These are phyloP conservation scores for Fusarium goolgardi DNA, from an alignment of 2,329 filamentous ascomycete genomes.

Conservation along the genomic window DNA sequence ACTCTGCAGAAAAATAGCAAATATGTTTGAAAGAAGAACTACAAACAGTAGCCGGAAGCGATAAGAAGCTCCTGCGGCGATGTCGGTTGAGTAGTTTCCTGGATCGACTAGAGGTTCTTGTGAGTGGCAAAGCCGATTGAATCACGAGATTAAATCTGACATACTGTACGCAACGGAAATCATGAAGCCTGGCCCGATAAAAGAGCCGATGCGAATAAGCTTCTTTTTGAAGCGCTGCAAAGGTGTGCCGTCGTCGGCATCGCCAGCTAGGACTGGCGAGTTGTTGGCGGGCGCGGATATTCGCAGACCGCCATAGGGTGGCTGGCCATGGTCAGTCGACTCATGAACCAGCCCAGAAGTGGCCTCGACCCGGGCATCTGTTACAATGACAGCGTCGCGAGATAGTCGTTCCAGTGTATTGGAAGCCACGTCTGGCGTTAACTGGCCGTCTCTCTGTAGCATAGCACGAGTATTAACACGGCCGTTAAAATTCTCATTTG, in stretches of 20 bases:
- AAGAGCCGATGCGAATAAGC: background rate
- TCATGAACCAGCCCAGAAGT: slow-evolving; percentile 16
- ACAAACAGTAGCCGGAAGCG: slow-evolving; percentile 15
- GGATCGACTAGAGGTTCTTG: background rate
- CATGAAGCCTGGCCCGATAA: slow-evolving; percentile 13
- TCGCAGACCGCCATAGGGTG: background rate
- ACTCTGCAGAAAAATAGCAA: slow-evolving; percentile 77
- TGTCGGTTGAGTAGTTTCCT: slow-evolving; percentile 17
- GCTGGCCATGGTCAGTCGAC: slow-evolving; percentile 59
- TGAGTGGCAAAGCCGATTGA: background rate
- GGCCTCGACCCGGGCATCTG: too few relatives aligned
- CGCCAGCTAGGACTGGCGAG: slow-evolving; percentile 1
- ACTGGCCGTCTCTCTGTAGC: background rate
- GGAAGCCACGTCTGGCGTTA: background rate
- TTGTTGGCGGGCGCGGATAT: background rate
- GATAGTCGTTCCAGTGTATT: background rate
- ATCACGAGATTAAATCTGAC: background rate
- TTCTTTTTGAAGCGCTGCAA: background rate
- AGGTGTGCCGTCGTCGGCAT: background rate
- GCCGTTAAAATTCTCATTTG: slow-evolving; percentile 34
- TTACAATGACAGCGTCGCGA: background rate
- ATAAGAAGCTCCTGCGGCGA: slow-evolving; percentile 8
- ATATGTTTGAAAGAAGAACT: slow-evolving; percentile 57
- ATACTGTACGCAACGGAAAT: slow-evolving; percentile 15
- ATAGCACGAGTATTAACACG: background rate